phyloP scores from a whole-genome alignment of 2,329 filamentous ascomycete genomes.

The Ophiostoma ips region DNA sequence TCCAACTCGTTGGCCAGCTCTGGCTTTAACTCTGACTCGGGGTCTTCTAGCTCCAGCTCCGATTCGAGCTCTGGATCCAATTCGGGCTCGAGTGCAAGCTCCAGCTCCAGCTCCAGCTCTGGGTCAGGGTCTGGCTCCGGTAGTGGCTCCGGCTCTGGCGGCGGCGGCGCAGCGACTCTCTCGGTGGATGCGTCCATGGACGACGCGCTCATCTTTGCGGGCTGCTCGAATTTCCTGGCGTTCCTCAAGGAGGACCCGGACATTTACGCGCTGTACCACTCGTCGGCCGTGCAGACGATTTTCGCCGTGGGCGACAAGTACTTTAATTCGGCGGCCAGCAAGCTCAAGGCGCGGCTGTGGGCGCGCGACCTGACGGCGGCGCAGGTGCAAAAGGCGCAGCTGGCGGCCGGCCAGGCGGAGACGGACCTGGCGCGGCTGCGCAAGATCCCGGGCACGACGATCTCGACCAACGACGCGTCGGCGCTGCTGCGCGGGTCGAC shows the following conservation, averaged over 20 bases:
- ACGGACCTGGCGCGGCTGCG: conserved; percentile 7
- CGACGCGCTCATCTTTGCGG: conserved; percentile 10
- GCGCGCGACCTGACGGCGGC: conserved; percentile 5
- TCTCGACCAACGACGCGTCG: conserved; percentile 7
- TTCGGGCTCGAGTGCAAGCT: not conserved
- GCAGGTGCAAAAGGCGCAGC: conserved; percentile 10
- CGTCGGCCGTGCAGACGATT: conserved; percentile 7
- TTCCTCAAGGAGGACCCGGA: conserved; percentile 10
- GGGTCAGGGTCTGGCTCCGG: not conserved
- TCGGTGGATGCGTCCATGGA: conserved; percentile 5
- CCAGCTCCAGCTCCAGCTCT: not conserved
- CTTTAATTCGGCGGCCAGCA: conserved; percentile 3
- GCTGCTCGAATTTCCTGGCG: conserved; percentile 6
- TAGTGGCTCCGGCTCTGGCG: not conserved
- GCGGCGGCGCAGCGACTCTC: conserved; percentile 1
- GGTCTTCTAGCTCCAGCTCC: not conserved
- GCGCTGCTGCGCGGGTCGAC: conserved; percentile 7
- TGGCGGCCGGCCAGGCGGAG: conserved; percentile 7
- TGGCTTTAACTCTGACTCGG: not conserved
- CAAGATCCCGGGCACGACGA: conserved; percentile 6
- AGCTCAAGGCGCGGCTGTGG: not conserved
- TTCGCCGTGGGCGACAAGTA: conserved; percentile 11
- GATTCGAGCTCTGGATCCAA: not conserved
- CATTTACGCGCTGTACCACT: conserved; percentile 9
- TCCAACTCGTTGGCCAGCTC: not conserved